A percentile compares a stretch with the other conserved stretches of the same genome.
Evolutionary conservation across 1,139 yeast species (phyloP).

Genomic region (Arxiozyma slooffiae): DNA sequence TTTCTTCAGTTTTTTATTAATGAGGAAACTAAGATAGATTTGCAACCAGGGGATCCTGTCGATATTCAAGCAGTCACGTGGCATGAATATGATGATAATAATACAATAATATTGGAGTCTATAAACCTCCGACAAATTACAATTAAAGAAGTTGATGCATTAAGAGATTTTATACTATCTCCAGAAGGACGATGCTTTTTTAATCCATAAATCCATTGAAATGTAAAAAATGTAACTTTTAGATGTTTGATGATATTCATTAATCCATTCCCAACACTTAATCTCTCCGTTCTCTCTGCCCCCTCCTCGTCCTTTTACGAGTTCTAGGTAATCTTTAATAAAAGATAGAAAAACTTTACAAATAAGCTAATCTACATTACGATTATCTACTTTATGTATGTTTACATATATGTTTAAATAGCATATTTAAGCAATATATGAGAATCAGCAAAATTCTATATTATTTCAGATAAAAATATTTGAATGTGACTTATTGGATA

Average conservation of each 20-base stretch:
- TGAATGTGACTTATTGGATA: neutral
- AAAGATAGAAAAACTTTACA: neutral
- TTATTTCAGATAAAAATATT: neutral
- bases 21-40: constrained; percentile 1
- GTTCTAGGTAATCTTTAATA: neutral
- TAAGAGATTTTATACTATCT: constrained; percentile 10
- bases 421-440: neutral
- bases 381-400: neutral
- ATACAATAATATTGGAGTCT: constrained; percentile 12
- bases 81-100: constrained; percentile 1
- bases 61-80: constrained; percentile 10
- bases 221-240: neutral
- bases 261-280: neutral
- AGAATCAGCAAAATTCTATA: neutral
- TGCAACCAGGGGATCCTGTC: constrained; percentile 11
- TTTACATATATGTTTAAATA: neutral
- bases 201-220: constrained; percentile 1
- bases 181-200: constrained; percentile 10
- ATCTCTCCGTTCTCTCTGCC: neutral
- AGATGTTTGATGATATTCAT: neutral
- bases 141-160: constrained; percentile 9
- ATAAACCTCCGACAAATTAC: constrained; percentile 9
- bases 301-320: too few relatives aligned
- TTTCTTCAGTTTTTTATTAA: constrained; percentile 1
- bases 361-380: constrained; percentile 1